phyloP scores from a whole-genome alignment of 768 basidiomycete genomes.

The Suillus decipiens region DNA sequence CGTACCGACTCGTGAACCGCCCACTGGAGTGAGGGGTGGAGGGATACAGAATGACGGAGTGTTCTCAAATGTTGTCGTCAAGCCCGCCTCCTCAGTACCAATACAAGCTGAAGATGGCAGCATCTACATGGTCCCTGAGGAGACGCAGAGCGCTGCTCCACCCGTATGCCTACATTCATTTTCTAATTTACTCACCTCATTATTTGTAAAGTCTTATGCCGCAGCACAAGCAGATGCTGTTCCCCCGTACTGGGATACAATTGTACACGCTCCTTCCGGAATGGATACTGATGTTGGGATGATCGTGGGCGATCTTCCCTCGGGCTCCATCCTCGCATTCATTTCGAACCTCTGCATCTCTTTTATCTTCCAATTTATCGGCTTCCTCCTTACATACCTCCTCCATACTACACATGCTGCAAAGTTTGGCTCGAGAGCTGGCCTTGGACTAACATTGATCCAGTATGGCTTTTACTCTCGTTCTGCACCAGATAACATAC shows the following conservation, averaged over 20 bases:
- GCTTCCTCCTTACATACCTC: constrained; percentile 90
- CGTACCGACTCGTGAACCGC: constrained; percentile 43
- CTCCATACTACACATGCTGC: constrained; percentile 91
- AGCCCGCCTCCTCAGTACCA: constrained; percentile 57
- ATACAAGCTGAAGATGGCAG: constrained; percentile 55
- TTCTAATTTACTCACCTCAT: constrained; percentile 10
- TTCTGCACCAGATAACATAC: constrained; percentile 33
- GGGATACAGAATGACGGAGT: constrained; percentile 90
- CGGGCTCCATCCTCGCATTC: constrained; percentile 77
- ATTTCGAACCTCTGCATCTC: constrained; percentile 80
- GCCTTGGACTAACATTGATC: constrained; percentile 93
- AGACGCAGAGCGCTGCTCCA: constrained; percentile 77
- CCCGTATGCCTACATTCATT: constrained; percentile 59
- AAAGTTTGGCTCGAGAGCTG: constrained; percentile 91
- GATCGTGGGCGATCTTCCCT: constrained; percentile 90
- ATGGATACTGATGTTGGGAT: constrained; percentile 58
- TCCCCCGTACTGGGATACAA: constrained; percentile 97
- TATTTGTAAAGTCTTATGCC: constrained; percentile 66
- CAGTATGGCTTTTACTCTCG: constrained; percentile 86
- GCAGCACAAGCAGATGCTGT: constrained; percentile 88
- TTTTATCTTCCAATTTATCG: constrained; percentile 96
- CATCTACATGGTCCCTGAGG: constrained; percentile 73
- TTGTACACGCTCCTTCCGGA: constrained; percentile 76
- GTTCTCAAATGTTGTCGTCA: constrained; percentile 92
- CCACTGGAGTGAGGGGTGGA: constrained; percentile 49